phyloP scores from a whole-genome alignment of 192 early-diverging fungal species.

The Neocallimastix lanati region DNA sequence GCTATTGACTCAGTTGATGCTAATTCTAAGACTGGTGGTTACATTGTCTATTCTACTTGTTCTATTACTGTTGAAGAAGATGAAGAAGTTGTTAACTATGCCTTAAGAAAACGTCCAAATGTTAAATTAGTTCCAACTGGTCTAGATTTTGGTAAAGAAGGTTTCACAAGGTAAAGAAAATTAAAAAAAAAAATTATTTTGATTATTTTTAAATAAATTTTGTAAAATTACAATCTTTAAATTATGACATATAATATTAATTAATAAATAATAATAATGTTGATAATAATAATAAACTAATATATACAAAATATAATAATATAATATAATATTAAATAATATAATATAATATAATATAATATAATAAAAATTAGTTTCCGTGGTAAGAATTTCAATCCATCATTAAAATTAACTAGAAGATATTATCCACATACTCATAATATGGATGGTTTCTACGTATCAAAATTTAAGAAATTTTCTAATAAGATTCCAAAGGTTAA shows the following conservation, averaged over 20 bases:
- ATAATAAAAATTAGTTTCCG: conserved; percentile 39
- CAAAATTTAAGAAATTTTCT: conserved; percentile 87
- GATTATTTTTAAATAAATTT: too few species aligned
- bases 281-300: too few species aligned
- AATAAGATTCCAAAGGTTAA: conserved; percentile 53
- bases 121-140: conserved; percentile 78
- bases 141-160: conserved; percentile 85
- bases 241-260: too few species aligned
- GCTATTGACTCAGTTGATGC: conserved; percentile 97
- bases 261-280: too few species aligned
- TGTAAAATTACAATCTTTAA: too few species aligned
- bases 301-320: too few species aligned
- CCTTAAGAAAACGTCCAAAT: conserved; percentile 80
- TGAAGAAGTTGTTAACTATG: conserved; percentile 92
- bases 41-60: conserved; percentile 97
- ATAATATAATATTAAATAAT: too few species aligned
- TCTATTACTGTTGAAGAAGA: conserved; percentile 95
- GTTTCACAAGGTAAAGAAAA: conserved; percentile 48
- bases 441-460: conserved; percentile 99
- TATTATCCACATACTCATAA: conserved; percentile 97
- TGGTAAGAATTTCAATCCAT: conserved; percentile 72
- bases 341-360: too few species aligned
- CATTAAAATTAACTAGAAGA: conserved; percentile 60
- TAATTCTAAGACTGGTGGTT: conserved; percentile 78
- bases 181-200: too few species aligned